Conservation (phyloP, 2,329 filamentous ascomycete genomes). For the Beauveria medogensis region DNA sequence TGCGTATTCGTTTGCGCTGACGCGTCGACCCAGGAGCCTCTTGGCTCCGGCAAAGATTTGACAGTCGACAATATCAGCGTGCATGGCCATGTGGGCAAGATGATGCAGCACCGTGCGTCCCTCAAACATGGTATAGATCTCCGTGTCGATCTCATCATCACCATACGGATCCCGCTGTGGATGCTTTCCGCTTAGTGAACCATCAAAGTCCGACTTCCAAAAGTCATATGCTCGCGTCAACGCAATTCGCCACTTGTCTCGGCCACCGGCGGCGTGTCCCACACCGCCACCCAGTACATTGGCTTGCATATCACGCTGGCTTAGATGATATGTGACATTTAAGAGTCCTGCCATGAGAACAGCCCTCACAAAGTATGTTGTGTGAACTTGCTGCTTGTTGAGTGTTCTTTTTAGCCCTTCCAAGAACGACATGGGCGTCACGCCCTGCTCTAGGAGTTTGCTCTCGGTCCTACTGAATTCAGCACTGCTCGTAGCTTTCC, state of each 20-base stretch:
- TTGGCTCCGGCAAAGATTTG: slow-evolving; percentile 90
- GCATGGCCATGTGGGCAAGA: slow-evolving; percentile 94
- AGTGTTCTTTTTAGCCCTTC: slow-evolving; percentile 86
- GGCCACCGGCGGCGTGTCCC: slow-evolving; percentile 69
- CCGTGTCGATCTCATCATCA: slow-evolving; percentile 49
- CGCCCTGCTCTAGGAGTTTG: slow-evolving; percentile 68
- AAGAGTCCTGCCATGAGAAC: slow-evolving; percentile 90
- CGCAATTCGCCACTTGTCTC: slow-evolving; percentile 83
- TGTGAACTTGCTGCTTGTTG: slow-evolving; percentile 75
- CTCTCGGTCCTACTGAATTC: slow-evolving; percentile 82
- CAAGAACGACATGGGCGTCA: slow-evolving; percentile 79
- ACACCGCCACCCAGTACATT: slow-evolving; percentile 70
- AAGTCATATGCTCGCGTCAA: slow-evolving; percentile 84
- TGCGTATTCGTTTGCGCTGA: slow-evolving; percentile 72
- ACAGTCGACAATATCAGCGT: slow-evolving; percentile 94
- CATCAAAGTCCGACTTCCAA: slow-evolving; percentile 90
- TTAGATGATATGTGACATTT: slow-evolving; percentile 96
- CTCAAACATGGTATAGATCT: slow-evolving; percentile 64
- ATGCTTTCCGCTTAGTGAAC: slow-evolving; percentile 59
- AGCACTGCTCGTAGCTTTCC: slow-evolving; percentile 80
- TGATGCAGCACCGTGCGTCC: slow-evolving; percentile 85
- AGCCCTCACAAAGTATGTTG: slow-evolving; percentile 87
- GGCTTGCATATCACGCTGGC: slow-evolving; percentile 88
- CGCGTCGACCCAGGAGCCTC: slow-evolving; percentile 74
- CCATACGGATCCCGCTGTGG: slow-evolving; percentile 45